Base-by-base conservation (phyloP, 805 yeast genomes). In the Barnettozyma pratensis region DNA sequence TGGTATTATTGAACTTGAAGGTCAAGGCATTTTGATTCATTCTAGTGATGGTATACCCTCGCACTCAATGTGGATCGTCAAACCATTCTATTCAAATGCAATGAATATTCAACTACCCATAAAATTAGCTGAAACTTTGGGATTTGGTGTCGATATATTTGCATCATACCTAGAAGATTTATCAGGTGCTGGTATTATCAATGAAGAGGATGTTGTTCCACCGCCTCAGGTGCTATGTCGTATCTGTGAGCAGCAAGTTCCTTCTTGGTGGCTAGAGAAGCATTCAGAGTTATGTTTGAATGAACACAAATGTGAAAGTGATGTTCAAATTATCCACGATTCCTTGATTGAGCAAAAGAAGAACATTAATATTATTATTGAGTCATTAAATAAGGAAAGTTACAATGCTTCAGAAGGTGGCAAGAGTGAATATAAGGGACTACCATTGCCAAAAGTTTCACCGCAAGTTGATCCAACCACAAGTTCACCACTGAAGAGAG, bases 261-360 rank as follows among this genome's bases (percentile, higher is more conserved):
- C 96, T 4, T 86, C 90, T 4, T 94, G 99, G 99, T 94, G 96
- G 85, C 72, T 94, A 37, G 99, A 92, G 58, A 77, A 83, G 44
- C 99, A 94, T 66, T 84, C 92, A 1, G 94, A 90, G 60, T 69
- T 87, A 42, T 94, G 99, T 59, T 72, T 87, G 30, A 77, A 87
- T 35, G 97, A 91, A 63, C 96, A 90, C 66, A 77, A 82, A 58
- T 79, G 86, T 9, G 90, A 83, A 59, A 90, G 89, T 55, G 82
- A 83, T 34, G 80, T 92, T 8, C 87, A 85, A 59, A 56, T 74
- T 35, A 71, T 82, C 41, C 96, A 92, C 55, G 98, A 94, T 56
- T 72, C 75, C 19, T 70, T 92, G 4, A 67, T 77, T 4, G 97
- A 91, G 46, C 96, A 88, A 47, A 73, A 77, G 28, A 75, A 73